phyloP scores from a whole-genome alignment of 768 basidiomycete genomes.

The Tulasnella sp. region DNA sequence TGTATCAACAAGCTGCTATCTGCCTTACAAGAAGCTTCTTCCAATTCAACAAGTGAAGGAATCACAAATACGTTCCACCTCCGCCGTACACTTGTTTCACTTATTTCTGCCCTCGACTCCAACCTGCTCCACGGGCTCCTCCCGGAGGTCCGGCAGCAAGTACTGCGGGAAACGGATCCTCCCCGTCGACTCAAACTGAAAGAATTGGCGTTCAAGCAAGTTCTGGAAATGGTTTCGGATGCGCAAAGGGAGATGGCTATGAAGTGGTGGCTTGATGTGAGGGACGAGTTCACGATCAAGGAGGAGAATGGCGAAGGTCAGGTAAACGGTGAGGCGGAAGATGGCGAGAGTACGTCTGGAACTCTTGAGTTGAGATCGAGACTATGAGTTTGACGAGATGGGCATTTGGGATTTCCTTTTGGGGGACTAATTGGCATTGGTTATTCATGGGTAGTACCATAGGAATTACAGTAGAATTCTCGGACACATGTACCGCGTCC shows the following conservation, averaged over 20 bases:
- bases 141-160: constrained; percentile 32
- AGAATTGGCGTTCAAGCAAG: constrained; percentile 47
- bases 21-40: constrained; percentile 20
- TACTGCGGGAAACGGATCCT: constrained; percentile 22
- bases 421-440: too few species aligned
- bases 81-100: constrained; percentile 52
- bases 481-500: too few species aligned
- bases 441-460: too few species aligned
- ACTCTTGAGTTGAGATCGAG: too few species aligned
- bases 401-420: too few species aligned
- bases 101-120: constrained; percentile 49
- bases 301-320: too few species aligned
- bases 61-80: constrained; percentile 38
- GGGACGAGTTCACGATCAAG: too few species aligned
- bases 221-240: constrained; percentile 53
- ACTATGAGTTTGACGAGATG: too few species aligned
- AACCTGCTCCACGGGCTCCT: constrained; percentile 44
- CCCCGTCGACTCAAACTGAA: constrained; percentile 35
- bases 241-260: constrained; percentile 53
- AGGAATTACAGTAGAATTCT: too few species aligned
- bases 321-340: too few species aligned
- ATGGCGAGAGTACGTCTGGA: too few species aligned
- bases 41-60: constrained; percentile 14
- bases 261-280: constrained; percentile 55
- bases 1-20: constrained; percentile 49